Conservation (phyloP, 208 protist species). For the Endotrypanum monterogeii region DNA sequence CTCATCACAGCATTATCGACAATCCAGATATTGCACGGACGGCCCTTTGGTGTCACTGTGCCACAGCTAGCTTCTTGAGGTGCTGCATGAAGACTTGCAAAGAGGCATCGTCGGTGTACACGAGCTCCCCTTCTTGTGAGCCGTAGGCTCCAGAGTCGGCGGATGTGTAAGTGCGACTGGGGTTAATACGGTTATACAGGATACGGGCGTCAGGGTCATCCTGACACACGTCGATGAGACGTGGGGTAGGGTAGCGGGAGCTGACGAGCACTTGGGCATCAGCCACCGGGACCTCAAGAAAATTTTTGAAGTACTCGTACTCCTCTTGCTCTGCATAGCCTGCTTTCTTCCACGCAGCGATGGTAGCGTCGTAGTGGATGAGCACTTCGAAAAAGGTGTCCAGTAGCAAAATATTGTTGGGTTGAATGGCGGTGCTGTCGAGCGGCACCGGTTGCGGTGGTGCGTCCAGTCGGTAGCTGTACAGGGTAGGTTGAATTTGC, state of each 20-base stretch:
- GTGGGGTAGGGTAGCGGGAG: slow-evolving; percentile 95
- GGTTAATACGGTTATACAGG: slow-evolving; percentile 98
- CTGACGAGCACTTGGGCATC: slow-evolving; percentile 92
- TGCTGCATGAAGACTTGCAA: slow-evolving; percentile 98
- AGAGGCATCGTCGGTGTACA: slow-evolving; percentile 98
- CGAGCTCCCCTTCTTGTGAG: slow-evolving; percentile 77
- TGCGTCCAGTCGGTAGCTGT: slow-evolving; percentile 95
- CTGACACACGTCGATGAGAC: slow-evolving; percentile 97
- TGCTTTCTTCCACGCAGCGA: slow-evolving; percentile 96
- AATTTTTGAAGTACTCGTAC: slow-evolving; percentile 94
- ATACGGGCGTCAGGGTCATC: slow-evolving; percentile 96
- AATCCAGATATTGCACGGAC: not conserved
- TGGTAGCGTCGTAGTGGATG: slow-evolving; percentile 96
- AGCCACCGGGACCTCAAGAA: slow-evolving; percentile 93
- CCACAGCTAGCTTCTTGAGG: slow-evolving; percentile 96
- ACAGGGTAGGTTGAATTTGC: slow-evolving; percentile 99
- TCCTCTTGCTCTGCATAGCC: slow-evolving; percentile 94
- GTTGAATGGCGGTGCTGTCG: slow-evolving; percentile 86
- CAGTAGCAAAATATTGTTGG: slow-evolving; percentile 97
- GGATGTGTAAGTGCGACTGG: slow-evolving; percentile 94
- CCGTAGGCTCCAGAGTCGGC: slow-evolving; percentile 53
- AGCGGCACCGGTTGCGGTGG: slow-evolving; percentile 92
- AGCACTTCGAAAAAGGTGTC: slow-evolving; percentile 99
- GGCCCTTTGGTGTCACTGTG: slow-evolving; percentile 35
- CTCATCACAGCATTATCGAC: not conserved